Evolutionary conservation across 2,329 filamentous ascomycete genomes (phyloP), one percentile per base, ranked within the genome.

Genomic region (Colletotrichum sp.): DNA sequence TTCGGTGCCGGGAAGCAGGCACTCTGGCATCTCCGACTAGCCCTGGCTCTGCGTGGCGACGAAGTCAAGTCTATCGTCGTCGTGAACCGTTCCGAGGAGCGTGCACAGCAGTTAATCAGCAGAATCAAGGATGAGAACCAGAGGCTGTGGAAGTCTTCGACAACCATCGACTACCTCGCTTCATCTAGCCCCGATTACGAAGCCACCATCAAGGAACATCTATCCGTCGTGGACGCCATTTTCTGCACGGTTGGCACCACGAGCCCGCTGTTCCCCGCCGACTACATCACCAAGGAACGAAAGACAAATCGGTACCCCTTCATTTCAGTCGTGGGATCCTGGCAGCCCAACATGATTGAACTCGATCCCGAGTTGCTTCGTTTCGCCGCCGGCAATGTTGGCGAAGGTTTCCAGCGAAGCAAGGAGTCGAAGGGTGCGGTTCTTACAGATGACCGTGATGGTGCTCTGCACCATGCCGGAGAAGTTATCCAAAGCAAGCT

Each of bases 1-100:
- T 95, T 95, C 79, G 93, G 93, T 2, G 93, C 92, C 0, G 93
- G 93, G 34, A 91, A 90, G 78, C 93, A 94, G 83, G 93, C 93
- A 1, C 91, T 93, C 80, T 95, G 93, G 93, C 93, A 94, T 80
- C 90, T 93, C 8, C 89, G 92, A 1, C 87, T 95, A 8, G 91
- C 93, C 0, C 83, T 95, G 3, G 85, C 93, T 3, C 86, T 94
- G 0, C 75, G 81, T 3, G 81, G 81, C 0, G 48, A 73, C 0
- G 80, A 82, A 15, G 79, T 85, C 6, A 75, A 77, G 11, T 77
- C 66, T 3, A 77, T 86, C 19, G 84, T 80, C 0, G 70, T 85
- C 6, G 81, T 86, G 13, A 85, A 86, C 44, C 81, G 83, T 1
- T 83, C 83, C 0, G 28, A 65, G 0, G 55, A 25, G 9, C 75